These are phyloP conservation scores for Syzygium syzygioides DNA, from an alignment of 441 rosid species.

Conservation along the genomic window DNA sequence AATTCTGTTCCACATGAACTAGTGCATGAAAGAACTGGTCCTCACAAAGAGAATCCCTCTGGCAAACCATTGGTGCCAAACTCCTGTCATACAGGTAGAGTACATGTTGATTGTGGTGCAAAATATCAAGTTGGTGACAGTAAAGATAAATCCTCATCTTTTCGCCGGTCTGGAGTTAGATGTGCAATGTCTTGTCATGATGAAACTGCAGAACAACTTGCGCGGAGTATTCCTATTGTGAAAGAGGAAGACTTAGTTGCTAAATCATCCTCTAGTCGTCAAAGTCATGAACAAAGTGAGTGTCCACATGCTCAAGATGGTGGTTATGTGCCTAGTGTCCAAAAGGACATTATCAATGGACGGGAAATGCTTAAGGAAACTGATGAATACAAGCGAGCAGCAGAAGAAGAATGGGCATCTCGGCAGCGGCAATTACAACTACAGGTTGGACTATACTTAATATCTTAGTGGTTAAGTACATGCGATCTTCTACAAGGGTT, in stretches of 20 bases:
- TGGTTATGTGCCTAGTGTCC: constrained; percentile 17
- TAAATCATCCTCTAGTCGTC: constrained; percentile 14
- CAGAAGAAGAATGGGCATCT: constrained; percentile 78
- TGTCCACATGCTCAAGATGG: constrained; percentile 3
- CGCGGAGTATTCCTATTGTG: neutral
- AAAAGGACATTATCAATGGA: constrained; percentile 42
- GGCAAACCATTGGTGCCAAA: neutral
- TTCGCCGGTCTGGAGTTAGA: neutral
- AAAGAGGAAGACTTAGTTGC: constrained; percentile 6
- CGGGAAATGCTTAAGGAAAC: constrained; percentile 80
- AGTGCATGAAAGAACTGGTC: constrained; percentile 8
- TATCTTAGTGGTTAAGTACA: neutral
- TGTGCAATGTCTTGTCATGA: constrained; percentile 4
- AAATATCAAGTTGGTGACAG: neutral
- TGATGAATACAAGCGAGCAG: constrained; percentile 67
- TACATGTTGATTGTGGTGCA: neutral
- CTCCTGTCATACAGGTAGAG: neutral
- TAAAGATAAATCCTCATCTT: neutral
- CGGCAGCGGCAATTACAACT: constrained; percentile 57
- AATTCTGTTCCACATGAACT: constrained; percentile 8
- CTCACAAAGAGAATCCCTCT: constrained; percentile 4
- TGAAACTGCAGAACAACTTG: neutral
- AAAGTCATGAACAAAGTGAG: constrained; percentile 3
- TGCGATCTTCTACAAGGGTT: neutral
- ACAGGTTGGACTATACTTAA: constrained; percentile 41